Base-by-base conservation (phyloP, 106 monocot genomes). In the Narthecium ossifragum region DNA sequence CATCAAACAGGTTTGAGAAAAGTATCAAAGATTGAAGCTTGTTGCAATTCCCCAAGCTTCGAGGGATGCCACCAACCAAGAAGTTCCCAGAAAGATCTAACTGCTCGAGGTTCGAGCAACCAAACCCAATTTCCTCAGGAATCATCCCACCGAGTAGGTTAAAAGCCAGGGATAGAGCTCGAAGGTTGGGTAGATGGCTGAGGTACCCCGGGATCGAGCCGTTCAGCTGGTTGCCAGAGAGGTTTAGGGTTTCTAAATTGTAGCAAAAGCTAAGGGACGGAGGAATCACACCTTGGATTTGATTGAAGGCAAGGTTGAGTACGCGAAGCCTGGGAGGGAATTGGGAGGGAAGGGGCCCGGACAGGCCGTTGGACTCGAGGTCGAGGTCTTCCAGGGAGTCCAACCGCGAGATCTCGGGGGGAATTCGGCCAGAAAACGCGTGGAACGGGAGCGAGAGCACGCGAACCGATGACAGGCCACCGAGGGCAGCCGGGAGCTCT, bases 1-100 rank as follows among this genome's bases (percentile, higher is more conserved):
- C 85, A 30, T 88, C 93, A 28, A 93, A 60, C 50, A 80, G 31
- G 49, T 93, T 93, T 21, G 79, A 85, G 29, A 75, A 88, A 38
- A 93, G 31, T 39, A 80, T 12, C 24, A 93, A 41, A 34, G 75
- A 68, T 20, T 56, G 61, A 20, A 93, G 63, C 59, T 79, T 52
- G 23, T 65, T 68, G 51, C 93, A 93, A 59, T 80, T 80, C 31
- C 88, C 93, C 27, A 93, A 53, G 49, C 55, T 77, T 28, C 68
- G 54, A 2, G 85, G 85, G 37, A 85, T 80, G 39, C 62, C 63
- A 24, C 85, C 80, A 13, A 70, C 49, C 22, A 85, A 46, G 26
- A 73, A 51, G 60, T 85, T 80, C 15, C 69, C 76, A 1, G 85
- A 76, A 20, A 85, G 63, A 37, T 85, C 85, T 48, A 85, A 53